A percentile compares a stretch with the other conserved stretches of the same genome.
Conservation (phyloP, 2,329 filamentous ascomycete genomes). For the Massarina eburnea region DNA sequence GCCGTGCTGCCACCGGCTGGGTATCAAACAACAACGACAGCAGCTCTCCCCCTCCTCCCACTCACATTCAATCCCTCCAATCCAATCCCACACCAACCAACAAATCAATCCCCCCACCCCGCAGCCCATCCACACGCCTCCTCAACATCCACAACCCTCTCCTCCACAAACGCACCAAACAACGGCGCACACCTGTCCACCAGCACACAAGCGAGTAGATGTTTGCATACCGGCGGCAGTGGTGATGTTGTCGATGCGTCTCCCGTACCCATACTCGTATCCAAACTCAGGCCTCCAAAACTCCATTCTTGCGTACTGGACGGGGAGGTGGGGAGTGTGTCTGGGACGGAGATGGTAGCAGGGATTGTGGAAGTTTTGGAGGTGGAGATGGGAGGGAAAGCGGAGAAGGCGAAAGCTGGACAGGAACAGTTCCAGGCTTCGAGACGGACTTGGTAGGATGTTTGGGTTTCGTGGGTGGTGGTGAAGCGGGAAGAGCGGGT, state of each 20-base stretch:
- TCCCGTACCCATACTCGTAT: no score
- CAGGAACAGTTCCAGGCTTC: slow-evolving; percentile 87
- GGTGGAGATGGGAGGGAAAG: slow-evolving; percentile 53
- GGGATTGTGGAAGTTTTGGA: slow-evolving; percentile 12
- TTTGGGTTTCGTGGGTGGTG: slow-evolving; percentile 28
- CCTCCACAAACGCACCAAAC: slow-evolving; percentile 60
- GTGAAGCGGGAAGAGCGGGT: slow-evolving; percentile 40
- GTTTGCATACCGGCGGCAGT: slow-evolving; percentile 73
- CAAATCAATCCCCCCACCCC: slow-evolving; percentile 36
- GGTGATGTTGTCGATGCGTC: slow-evolving; percentile 22
- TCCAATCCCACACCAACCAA: neutral
- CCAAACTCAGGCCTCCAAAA: slow-evolving; percentile 56
- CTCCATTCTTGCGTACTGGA: slow-evolving; percentile 24
- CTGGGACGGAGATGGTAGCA: neutral
- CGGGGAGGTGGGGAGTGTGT: neutral
- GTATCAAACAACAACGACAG: slow-evolving; percentile 15
- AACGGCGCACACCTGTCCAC: slow-evolving; percentile 64
- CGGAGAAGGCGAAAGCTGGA: slow-evolving; percentile 75
- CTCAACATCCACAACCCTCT: slow-evolving; percentile 58
- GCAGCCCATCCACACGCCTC: slow-evolving; percentile 72
- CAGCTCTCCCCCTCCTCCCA: slow-evolving; percentile 4
- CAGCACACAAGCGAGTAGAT: slow-evolving; percentile 81
- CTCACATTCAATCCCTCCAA: neutral
- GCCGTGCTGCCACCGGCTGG: slow-evolving; percentile 24
- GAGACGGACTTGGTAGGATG: slow-evolving; percentile 70